phyloP scores from a whole-genome alignment of 2,329 filamentous ascomycete genomes.

The Xylaria sp. region DNA sequence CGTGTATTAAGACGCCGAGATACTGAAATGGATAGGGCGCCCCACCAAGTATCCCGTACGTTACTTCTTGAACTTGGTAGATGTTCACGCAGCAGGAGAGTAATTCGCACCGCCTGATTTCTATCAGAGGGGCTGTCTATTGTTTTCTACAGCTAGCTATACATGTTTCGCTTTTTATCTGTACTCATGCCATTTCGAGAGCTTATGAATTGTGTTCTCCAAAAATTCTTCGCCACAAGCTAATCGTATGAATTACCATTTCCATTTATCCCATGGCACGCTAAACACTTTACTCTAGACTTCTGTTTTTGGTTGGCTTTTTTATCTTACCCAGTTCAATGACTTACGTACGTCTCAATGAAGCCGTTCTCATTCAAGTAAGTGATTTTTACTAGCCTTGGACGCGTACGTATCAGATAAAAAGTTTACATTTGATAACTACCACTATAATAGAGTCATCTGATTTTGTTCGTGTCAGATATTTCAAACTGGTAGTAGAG shows the following conservation, averaged over 20 bases:
- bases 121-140: no score
- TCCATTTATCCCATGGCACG: background rate
- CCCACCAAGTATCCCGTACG: background rate
- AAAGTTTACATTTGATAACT: background rate
- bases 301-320: no score
- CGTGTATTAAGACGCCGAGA: background rate
- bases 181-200: background rate
- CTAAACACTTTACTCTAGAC: no score
- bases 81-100: background rate
- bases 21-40: background rate
- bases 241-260: background rate
- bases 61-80: background rate
- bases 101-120: background rate
- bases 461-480: background rate
- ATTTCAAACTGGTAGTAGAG: background rate
- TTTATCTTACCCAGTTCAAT: no score
- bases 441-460: background rate
- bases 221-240: background rate
- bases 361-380: no score
- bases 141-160: background rate
- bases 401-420: no score
- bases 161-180: background rate
- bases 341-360: no score
- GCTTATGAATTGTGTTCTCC: background rate
- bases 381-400: no score